phyloP scores from a whole-genome alignment of 129 eudicot genomes.

The Scalesia atractyloides region DNA sequence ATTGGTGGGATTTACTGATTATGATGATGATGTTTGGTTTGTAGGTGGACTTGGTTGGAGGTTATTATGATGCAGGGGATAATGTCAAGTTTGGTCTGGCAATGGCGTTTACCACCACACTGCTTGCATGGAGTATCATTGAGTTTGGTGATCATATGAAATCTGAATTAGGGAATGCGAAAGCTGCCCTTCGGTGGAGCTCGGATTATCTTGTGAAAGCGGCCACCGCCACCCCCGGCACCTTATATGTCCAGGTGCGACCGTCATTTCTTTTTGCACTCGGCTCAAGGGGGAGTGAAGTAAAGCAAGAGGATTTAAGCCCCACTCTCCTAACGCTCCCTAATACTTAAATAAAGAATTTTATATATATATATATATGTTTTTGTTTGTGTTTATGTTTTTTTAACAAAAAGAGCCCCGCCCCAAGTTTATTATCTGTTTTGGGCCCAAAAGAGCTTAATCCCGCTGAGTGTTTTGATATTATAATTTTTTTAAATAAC shows the following conservation, averaged over 20 bases:
- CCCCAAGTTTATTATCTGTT: too few species aligned
- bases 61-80: slow-evolving; percentile 96
- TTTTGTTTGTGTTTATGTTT: too few species aligned
- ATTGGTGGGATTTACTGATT: too few species aligned
- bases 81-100: slow-evolving; percentile 92
- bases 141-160: slow-evolving; percentile 78
- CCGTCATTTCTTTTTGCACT: not conserved
- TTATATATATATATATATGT: too few species aligned
- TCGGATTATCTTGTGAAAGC: slow-evolving; percentile 90
- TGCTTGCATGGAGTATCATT: slow-evolving; percentile 89
- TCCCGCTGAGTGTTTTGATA: too few species aligned
- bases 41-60: slow-evolving; percentile 89
- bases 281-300: not conserved
- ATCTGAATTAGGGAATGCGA: slow-evolving; percentile 58
- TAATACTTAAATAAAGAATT: too few species aligned
- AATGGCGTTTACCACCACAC: slow-evolving; percentile 90
- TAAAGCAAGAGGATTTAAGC: too few species aligned
- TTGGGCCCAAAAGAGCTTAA: too few species aligned
- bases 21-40: not conserved
- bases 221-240: slow-evolving; percentile 71
- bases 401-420: too few species aligned
- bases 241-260: slow-evolving; percentile 72
- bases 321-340: too few species aligned
- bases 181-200: slow-evolving; percentile 82
- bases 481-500: too few species aligned